A percentile compares a stretch with the other conserved stretches of the same genome.
These are phyloP conservation scores for Podospora didyma DNA, from an alignment of 495 filamentous ascomycete species.

Conservation along the genomic window DNA sequence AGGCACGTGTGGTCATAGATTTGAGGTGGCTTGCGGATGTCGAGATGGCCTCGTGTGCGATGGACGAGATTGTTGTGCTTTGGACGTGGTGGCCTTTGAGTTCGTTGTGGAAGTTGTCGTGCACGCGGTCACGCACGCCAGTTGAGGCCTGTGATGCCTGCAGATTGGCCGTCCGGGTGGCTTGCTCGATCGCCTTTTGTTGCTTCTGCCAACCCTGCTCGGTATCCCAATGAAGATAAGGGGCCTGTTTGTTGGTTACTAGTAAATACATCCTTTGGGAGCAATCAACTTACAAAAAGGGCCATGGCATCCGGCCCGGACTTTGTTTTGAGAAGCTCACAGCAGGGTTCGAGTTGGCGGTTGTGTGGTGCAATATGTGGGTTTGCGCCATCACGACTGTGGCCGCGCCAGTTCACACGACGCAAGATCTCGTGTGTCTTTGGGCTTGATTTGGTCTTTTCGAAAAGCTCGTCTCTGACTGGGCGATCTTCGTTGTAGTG, in stretches of 20 bases:
- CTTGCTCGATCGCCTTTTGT: slow-evolving; percentile 7
- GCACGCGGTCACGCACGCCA: slow-evolving; percentile 2
- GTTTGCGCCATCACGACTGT: slow-evolving; percentile 7
- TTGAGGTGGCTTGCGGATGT: slow-evolving; percentile 9
- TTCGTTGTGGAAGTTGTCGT: slow-evolving; percentile 14
- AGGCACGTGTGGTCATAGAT: slow-evolving; percentile 12
- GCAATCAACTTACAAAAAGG: not conserved
- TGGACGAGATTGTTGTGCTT: slow-evolving; percentile 7
- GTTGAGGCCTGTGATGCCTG: not conserved
- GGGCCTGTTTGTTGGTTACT: not conserved
- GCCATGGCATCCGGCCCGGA: not conserved
- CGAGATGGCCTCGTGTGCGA: slow-evolving; percentile 8
- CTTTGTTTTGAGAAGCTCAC: slow-evolving; percentile 5
- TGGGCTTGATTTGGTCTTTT: slow-evolving; percentile 5
- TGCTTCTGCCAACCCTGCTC: slow-evolving; percentile 8
- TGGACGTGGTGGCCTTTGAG: slow-evolving; percentile 9
- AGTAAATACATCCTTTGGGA: too few species aligned
- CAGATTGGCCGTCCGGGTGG: slow-evolving; percentile 4
- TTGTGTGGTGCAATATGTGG: slow-evolving; percentile 10
- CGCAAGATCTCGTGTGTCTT: slow-evolving; percentile 14
- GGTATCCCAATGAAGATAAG: slow-evolving; percentile 15
- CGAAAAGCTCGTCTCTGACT: slow-evolving; percentile 9
- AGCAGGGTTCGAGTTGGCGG: slow-evolving; percentile 5
- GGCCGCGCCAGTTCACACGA: slow-evolving; percentile 12
- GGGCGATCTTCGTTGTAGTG: slow-evolving; percentile 14